Evolutionary conservation across 1,284 basidiomycete genomes (phyloP), one percentile per base, ranked within the genome.

Genomic region (Tilletia walkeri): DNA sequence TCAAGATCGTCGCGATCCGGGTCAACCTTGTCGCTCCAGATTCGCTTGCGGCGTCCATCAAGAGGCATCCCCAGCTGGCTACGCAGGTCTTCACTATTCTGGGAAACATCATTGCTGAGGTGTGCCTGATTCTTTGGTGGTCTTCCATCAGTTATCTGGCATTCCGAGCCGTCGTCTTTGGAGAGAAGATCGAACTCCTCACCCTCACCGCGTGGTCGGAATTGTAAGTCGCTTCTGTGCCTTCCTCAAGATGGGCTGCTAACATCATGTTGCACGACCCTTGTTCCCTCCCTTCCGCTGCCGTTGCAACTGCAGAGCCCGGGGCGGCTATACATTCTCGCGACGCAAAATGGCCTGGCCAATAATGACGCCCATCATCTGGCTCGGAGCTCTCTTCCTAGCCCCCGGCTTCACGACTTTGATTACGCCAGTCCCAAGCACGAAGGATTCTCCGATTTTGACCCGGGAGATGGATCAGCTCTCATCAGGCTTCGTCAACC

Each of bases 321-420:
- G 41, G 41, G 41, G 41, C 41, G 41, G 41, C 9, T 45, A 45
- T 14, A 45, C 41, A 7, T 9, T 45, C 3, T 45, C 41, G 41
- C 41, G 41, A 45, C 41, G 41, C 14, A 45, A 45, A 45, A 7
- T 45, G 41, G 41, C 41, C 41, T 45, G 41, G 41, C 41, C 41
- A 7, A 14, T 45, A 7, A 9, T 45, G 41, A 45, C 41, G 41
- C 41, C 41, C 41, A 45, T 45, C 9, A 45, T 45, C 41, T 45
- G 50, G 50, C 50, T 53, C 18, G 50, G 50, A 7, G 50, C 50
- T 53, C 50, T 53, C 1, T 53, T 53, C 18, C 18, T 53, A 7
- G 50, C 50, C 7, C 50, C 50, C 50, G 50, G 50, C 50, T 53
- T 53, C 50, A 53, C 50, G n/a, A 53, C 50, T 30, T 30, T 53